These are phyloP conservation scores for Sarocladium kiliense DNA, from an alignment of 2,329 filamentous ascomycete genomes.

Conservation along the genomic window DNA sequence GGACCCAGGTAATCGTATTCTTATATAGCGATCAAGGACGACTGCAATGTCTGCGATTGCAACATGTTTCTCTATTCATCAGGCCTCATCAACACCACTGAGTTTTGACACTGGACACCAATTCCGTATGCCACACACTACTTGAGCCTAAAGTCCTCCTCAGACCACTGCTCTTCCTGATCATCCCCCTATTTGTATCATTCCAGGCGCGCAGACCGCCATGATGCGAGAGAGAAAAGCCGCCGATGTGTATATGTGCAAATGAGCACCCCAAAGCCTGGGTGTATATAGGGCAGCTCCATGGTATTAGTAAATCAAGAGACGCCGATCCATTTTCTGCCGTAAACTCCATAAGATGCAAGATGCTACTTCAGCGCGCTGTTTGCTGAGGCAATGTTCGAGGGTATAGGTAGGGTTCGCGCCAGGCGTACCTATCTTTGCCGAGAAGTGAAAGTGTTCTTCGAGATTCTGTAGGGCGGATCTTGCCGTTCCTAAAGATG, in stretches of 20 bases:
- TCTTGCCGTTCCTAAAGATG: too few species aligned
- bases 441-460: background rate
- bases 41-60: too few species aligned
- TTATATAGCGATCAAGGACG: too few species aligned
- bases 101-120: too few species aligned
- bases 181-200: background rate
- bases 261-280: background rate
- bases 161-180: background rate
- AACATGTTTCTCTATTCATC: background rate
- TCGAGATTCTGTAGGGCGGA: too few species aligned
- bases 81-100: too few species aligned
- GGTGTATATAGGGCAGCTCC: background rate
- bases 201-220: background rate
- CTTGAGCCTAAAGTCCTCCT: too few species aligned
- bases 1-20: too few species aligned
- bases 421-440: background rate
- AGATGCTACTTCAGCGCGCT: too few species aligned
- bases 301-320: constrained; percentile 1
- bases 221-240: background rate
- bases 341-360: background rate
- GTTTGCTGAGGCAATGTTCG: background rate
- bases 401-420: background rate
- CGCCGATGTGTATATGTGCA: background rate
- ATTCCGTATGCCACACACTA: too few species aligned
- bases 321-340: background rate